A percentile compares a stretch with the other conserved stretches of the same genome.
Conservation (phyloP, 2,329 filamentous ascomycete genomes). For the Fusarium phyllophilum region DNA sequence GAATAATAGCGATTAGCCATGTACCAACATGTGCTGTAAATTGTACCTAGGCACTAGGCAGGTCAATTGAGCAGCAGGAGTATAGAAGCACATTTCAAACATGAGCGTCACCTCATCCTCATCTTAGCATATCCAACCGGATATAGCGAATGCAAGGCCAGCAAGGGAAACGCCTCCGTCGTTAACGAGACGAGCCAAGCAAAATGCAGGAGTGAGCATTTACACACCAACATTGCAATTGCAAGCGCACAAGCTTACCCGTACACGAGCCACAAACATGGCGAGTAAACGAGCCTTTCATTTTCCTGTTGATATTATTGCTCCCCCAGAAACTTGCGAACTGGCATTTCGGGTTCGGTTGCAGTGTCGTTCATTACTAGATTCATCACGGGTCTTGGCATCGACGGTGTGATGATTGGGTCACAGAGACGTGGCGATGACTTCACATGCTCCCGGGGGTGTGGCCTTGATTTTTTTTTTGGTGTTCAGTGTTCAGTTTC, state of each 20-base stretch:
- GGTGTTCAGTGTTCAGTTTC: slow-evolving; percentile 4
- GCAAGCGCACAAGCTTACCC: slow-evolving; percentile 1
- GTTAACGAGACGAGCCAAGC: slow-evolving; percentile 14
- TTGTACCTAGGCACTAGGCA: background rate
- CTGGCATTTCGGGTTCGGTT: slow-evolving; percentile 19
- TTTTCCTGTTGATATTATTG: background rate
- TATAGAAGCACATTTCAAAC: background rate
- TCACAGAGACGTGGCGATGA: slow-evolving; percentile 38
- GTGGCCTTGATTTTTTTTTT: slow-evolving; percentile 19
- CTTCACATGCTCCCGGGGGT: slow-evolving; percentile 36
- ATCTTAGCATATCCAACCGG: slow-evolving; percentile 4
- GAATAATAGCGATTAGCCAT: background rate
- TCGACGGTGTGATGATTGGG: slow-evolving; percentile 34
- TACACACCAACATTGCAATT: slow-evolving; percentile 13
- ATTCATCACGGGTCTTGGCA: slow-evolving; percentile 34
- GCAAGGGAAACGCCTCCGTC: slow-evolving; percentile 8
- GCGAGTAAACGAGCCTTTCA: slow-evolving; percentile 1
- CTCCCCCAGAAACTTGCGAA: background rate
- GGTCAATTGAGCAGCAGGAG: background rate
- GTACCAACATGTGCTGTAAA: background rate
- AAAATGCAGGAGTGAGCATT: slow-evolving; percentile 16
- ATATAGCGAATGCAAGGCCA: slow-evolving; percentile 14
- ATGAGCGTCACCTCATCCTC: slow-evolving; percentile 14
- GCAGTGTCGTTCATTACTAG: slow-evolving; percentile 33
- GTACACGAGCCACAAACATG: slow-evolving; percentile 1